Conservation (phyloP, 441 rosid genomes). For the Croton setiger region DNA sequence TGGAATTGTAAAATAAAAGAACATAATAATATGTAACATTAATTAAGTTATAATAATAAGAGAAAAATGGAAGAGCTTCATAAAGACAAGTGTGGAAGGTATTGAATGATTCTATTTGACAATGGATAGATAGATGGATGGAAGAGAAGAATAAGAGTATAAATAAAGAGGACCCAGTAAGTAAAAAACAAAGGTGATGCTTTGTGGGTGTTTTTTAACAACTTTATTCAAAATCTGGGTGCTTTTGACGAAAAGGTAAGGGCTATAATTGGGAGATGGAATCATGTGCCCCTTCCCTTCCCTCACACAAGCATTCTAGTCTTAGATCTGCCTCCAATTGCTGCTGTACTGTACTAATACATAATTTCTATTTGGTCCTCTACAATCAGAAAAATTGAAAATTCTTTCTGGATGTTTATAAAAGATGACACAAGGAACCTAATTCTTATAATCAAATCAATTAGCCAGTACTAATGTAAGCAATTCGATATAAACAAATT, state of each 20-base stretch:
- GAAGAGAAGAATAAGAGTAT: slow-evolving; percentile 11
- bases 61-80: neutral
- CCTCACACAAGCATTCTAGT: slow-evolving; percentile 16
- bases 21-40: no score
- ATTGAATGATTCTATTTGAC: slow-evolving; percentile 18
- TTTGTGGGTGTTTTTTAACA: slow-evolving; percentile 11
- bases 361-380: no score
- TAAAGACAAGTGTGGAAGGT: neutral
- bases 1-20: no score
- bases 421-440: no score
- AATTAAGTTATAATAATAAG: no score
- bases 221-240: slow-evolving; percentile 44
- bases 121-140: neutral
- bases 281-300: slow-evolving; percentile 27
- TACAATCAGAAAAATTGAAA: no score
- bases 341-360: no score
- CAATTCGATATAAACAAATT: no score
- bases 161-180: neutral
- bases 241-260: slow-evolving; percentile 38
- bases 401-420: no score
- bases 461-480: no score
- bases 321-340: no score
- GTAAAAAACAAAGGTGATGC: slow-evolving; percentile 26
- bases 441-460: no score
- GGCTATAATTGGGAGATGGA: slow-evolving; percentile 21